Evolutionary conservation across 2,329 filamentous ascomycete species (phyloP).

Genomic region (Dothideomycetes sp.): DNA sequence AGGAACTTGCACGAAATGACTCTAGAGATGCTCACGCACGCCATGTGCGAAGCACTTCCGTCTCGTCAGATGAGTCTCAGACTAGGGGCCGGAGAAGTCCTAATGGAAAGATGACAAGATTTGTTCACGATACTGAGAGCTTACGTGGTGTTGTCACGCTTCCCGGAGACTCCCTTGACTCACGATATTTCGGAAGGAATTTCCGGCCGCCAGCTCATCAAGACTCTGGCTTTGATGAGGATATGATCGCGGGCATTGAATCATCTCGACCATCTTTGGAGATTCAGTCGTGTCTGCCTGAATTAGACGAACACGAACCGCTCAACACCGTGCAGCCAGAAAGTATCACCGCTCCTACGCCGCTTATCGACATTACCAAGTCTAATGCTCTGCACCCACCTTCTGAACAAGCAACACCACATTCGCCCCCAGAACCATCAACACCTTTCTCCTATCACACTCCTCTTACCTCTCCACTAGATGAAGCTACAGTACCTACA

Average conservation of each 20-base stretch:
- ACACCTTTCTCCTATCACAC: conserved; percentile 5
- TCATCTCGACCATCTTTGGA: not conserved
- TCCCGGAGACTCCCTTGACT: conserved; percentile 1
- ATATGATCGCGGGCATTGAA: conserved; percentile 12
- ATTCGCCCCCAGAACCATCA: not conserved
- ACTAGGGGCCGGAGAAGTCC: too few species aligned
- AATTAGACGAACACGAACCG: not conserved
- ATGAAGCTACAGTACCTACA: not conserved
- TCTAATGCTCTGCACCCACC: not conserved
- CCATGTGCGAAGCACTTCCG: too few species aligned
- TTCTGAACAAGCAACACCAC: not conserved
- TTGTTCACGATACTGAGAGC: not conserved
- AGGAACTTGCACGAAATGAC: too few species aligned
- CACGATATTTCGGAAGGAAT: not conserved
- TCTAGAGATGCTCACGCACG: too few species aligned
- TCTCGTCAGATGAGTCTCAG: too few species aligned
- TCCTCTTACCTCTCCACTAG: not conserved
- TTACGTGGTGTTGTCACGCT: not conserved
- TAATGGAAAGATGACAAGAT: too few species aligned
- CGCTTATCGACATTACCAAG: not conserved
- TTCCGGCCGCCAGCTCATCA: conserved; percentile 17
- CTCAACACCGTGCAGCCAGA: not conserved
- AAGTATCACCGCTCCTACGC: not conserved
- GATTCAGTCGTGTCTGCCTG: not conserved
- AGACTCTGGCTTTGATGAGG: conserved; percentile 27